Base-by-base conservation (phyloP, 1,284 basidiomycete genomes). In the Puccinia horiana region DNA sequence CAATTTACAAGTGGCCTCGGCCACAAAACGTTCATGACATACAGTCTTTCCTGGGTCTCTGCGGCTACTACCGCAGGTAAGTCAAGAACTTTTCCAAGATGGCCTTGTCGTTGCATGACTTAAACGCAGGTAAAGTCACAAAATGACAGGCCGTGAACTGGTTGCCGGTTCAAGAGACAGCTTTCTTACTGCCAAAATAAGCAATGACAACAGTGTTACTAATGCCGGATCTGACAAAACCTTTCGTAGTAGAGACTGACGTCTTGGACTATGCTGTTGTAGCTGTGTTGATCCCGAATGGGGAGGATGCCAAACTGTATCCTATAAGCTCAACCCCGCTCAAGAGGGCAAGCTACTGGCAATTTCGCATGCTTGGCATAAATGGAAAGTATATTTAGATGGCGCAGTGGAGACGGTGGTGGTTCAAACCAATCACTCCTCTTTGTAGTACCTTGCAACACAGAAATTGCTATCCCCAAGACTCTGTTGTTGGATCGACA, bases 81-180 rank as follows among this genome's bases (percentile, higher is more conserved):
- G 37, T 63, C n/a, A 52, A 72, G 70, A 37, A 54, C 16, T 77
- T 69, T 69, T 40, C 56, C 9, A 77, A 65, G n/a, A 70, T 18
- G 2, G 54, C 47, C 2, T 42, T 11, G 9, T 9, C 5, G 29
- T 20, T 77, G 9, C 74, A 76, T n/a, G 35, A 70, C 4, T 26
- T 70, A 3, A 70, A n/a, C 2, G 29, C 35, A 11, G 67, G 70
- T 23, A n/a, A 26, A n/a, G 70, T 73, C 2, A 44, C 40, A 6
- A 73, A 73, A 63, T n/a, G 26, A 9, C 56, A n/a, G 56, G 6
- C 56, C 5, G 23, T 58, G 5, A 6, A 29, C 29, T 58, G 20
- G 56, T 23, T 23, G 6, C 29, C 29, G 29, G 5, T 29, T 6
- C 20, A 23, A 6, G 29, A 69, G 29, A 9, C 14, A 26, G 65